Evolutionary conservation across 352 stramenopile genomes (phyloP).

Genomic region (Pythium brachiatum): DNA sequence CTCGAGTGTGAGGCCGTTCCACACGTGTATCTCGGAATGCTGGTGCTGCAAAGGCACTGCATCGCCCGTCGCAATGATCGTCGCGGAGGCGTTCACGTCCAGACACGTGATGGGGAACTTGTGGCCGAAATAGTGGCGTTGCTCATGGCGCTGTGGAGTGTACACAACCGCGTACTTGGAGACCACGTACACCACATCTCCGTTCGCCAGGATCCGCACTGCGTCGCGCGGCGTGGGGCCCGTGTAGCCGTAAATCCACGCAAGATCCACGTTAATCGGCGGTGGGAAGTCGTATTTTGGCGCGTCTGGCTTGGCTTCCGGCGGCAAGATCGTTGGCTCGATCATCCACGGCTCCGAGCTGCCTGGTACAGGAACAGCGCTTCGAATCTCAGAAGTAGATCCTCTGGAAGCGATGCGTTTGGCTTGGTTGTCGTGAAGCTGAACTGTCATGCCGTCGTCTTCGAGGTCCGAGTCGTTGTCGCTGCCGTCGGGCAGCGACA

Average conservation of each 20-base stretch:
- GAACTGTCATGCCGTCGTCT: conserved; percentile 25
- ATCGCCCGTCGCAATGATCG: conserved; percentile 69
- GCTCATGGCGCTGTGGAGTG: conserved; percentile 45
- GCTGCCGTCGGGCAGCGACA: conserved; percentile 62
- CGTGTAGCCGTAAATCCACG: conserved; percentile 77
- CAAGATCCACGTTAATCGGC: conserved; percentile 59
- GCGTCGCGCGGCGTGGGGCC: conserved; percentile 45
- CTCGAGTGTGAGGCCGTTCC: conserved; percentile 58
- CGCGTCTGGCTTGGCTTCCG: background rate
- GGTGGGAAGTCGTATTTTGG: conserved; percentile 38
- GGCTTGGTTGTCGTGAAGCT: background rate
- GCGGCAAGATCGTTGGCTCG: conserved; percentile 28
- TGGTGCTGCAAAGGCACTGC: conserved; percentile 23
- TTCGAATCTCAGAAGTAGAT: background rate
- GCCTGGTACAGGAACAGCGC: conserved; percentile 20
- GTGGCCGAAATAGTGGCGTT: conserved; percentile 76
- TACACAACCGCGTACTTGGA: conserved; percentile 79
- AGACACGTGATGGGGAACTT: conserved; percentile 56
- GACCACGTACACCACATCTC: conserved; percentile 71
- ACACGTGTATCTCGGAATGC: conserved; percentile 67
- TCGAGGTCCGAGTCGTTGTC: conserved; percentile 80
- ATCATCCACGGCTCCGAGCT: conserved; percentile 43
- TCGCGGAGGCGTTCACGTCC: conserved; percentile 48
- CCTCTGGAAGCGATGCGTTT: background rate
- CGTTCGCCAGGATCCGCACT: conserved; percentile 43